Evolutionary conservation across 768 basidiomycete species (phyloP).

Genomic region (Daedalea quercina): DNA sequence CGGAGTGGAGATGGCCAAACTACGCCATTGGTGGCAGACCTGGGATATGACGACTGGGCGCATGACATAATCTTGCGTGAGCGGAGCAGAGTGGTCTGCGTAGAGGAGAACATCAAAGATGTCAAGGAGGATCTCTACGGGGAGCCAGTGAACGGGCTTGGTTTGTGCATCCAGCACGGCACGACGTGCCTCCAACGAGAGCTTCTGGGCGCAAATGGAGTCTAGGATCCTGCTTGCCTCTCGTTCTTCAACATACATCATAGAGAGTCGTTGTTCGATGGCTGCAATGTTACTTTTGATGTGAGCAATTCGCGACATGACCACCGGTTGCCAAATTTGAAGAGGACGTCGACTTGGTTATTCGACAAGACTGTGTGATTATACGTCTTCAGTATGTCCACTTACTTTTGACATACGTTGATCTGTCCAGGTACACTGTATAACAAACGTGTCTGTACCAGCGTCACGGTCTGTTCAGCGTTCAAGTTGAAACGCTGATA

Average conservation of each 20-base stretch:
- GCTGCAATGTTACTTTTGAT: background rate
- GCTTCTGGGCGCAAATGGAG: background rate
- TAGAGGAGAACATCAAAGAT: background rate
- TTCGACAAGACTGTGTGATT: too few species aligned
- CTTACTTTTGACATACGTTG: too few species aligned
- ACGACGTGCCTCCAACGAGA: background rate
- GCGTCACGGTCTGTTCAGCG: too few species aligned
- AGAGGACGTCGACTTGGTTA: too few species aligned
- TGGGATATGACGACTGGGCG: slow-evolving; percentile 23
- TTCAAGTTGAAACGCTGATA: too few species aligned
- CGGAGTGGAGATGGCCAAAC: slow-evolving; percentile 34
- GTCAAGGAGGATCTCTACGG: background rate
- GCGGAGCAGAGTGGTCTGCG: background rate
- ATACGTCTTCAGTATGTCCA: too few species aligned
- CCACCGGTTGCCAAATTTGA: background rate
- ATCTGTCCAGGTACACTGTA: too few species aligned
- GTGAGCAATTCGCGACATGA: background rate
- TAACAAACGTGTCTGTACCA: too few species aligned
- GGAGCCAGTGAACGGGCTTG: slow-evolving; percentile 1
- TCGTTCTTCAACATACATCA: background rate
- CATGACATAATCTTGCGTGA: background rate
- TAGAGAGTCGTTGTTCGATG: background rate
- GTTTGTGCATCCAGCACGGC: background rate
- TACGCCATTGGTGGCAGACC: slow-evolving; percentile 45
- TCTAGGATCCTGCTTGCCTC: background rate